Conservation (phyloP, 2,329 filamentous ascomycete species). For the Dactylellina sp. region DNA sequence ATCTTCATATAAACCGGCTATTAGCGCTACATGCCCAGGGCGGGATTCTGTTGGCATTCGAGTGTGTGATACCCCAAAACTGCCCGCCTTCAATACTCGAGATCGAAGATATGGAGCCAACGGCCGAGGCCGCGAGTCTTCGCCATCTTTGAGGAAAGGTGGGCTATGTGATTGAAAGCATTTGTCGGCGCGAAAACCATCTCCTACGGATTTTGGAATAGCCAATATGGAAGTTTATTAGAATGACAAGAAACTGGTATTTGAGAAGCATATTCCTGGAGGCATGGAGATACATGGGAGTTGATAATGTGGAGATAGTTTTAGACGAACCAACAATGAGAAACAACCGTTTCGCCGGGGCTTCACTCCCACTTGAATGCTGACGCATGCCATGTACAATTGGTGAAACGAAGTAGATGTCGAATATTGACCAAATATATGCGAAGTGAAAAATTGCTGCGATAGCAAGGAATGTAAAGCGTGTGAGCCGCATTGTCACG, state of each 20-base stretch:
- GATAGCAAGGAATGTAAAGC: slow-evolving; percentile 85
- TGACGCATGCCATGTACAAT: slow-evolving; percentile 95
- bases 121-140: slow-evolving; percentile 73
- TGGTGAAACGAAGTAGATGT: slow-evolving; percentile 98
- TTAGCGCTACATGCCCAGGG: slow-evolving; percentile 94
- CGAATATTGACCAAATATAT: slow-evolving; percentile 96
- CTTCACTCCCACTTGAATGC: slow-evolving; percentile 76
- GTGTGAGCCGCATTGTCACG: slow-evolving; percentile 62
- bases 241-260: slow-evolving; percentile 4
- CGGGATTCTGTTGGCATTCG: slow-evolving; percentile 96
- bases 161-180: slow-evolving; percentile 94
- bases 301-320: neutral
- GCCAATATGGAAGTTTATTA: slow-evolving; percentile 49
- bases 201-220: slow-evolving; percentile 69
- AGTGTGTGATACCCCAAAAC: slow-evolving; percentile 97
- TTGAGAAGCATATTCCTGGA: too few species aligned
- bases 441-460: slow-evolving; percentile 92
- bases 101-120: slow-evolving; percentile 93
- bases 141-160: slow-evolving; percentile 72
- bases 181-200: slow-evolving; percentile 96
- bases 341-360: slow-evolving; percentile 89
- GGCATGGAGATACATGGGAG: neutral
- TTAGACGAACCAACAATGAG: slow-evolving; percentile 82
- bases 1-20: slow-evolving; percentile 96
- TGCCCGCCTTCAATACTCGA: slow-evolving; percentile 86